phyloP scores from a whole-genome alignment of 176 grass and related monocot genomes.

The Oryza brachyantha region DNA sequence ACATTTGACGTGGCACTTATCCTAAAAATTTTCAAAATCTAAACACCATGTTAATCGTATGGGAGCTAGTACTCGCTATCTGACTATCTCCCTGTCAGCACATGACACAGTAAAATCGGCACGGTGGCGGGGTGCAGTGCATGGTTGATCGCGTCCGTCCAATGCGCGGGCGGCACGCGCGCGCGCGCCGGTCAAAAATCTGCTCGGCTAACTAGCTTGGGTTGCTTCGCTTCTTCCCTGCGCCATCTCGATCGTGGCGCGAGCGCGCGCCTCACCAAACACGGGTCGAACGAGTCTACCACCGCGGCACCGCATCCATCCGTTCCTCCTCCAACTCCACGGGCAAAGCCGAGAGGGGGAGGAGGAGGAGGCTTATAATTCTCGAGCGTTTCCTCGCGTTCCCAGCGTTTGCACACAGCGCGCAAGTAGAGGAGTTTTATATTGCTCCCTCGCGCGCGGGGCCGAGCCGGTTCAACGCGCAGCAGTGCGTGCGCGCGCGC shows the following conservation, averaged over 20 bases:
- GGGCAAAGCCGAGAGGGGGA: neutral
- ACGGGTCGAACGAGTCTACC: conserved; percentile 34
- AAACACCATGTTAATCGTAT: no score
- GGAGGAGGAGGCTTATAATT: neutral
- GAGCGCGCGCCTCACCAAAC: conserved; percentile 30
- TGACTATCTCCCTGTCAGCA: neutral
- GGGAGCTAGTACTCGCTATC: no score
- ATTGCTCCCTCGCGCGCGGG: neutral
- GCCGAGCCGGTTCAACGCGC: conserved; percentile 38
- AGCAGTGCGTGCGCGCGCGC: conserved; percentile 6
- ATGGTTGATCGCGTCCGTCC: neutral
- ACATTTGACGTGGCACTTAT: no score
- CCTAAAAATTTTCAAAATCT: no score
- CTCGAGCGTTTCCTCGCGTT: neutral
- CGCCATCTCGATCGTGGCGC: neutral
- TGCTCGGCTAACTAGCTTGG: neutral
- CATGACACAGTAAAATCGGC: conserved; percentile 2
- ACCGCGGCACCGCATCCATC: no score
- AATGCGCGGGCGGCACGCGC: neutral
- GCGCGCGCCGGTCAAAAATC: conserved; percentile 42
- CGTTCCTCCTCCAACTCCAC: conserved; percentile 36
- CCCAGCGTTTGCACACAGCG: neutral
- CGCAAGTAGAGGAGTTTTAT: neutral
- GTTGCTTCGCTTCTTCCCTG: neutral
- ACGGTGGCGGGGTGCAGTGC: no score